Conservation (phyloP, 495 filamentous ascomycete genomes). For the Usnea hakonensis region DNA sequence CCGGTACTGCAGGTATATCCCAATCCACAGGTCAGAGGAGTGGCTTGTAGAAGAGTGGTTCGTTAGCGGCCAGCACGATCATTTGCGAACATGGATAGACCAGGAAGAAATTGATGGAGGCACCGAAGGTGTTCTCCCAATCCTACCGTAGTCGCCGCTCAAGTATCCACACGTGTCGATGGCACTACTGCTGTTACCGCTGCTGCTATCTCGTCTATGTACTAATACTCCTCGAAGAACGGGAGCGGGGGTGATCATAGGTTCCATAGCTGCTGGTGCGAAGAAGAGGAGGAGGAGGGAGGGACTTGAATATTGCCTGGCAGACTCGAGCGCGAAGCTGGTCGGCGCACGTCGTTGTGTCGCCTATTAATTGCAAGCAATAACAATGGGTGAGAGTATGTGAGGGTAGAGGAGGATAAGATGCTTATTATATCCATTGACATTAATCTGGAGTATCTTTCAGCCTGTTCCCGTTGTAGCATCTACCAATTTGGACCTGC, state of each 20-base stretch:
- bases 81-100: no score
- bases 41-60: constrained; percentile 4
- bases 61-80: constrained; percentile 5
- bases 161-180: constrained; percentile 8
- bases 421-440: not conserved
- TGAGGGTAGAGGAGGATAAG: not conserved
- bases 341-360: not conserved
- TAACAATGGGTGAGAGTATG: not conserved
- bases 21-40: constrained; percentile 10
- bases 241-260: constrained; percentile 6
- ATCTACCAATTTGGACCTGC: not conserved
- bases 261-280: not conserved
- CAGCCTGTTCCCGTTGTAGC: not conserved
- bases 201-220: constrained; percentile 7
- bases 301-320: not conserved
- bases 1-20: constrained; percentile 9
- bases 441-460: not conserved
- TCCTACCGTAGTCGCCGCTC: constrained; percentile 10
- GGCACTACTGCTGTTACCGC: constrained; percentile 2
- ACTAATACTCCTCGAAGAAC: not conserved
- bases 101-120: no score
- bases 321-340: not conserved
- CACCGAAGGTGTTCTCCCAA: not conserved
- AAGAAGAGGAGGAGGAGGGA: not conserved
- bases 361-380: constrained; percentile 1